phyloP scores from a whole-genome alignment of 2,329 filamentous ascomycete genomes.

The Cladosporium sp. region DNA sequence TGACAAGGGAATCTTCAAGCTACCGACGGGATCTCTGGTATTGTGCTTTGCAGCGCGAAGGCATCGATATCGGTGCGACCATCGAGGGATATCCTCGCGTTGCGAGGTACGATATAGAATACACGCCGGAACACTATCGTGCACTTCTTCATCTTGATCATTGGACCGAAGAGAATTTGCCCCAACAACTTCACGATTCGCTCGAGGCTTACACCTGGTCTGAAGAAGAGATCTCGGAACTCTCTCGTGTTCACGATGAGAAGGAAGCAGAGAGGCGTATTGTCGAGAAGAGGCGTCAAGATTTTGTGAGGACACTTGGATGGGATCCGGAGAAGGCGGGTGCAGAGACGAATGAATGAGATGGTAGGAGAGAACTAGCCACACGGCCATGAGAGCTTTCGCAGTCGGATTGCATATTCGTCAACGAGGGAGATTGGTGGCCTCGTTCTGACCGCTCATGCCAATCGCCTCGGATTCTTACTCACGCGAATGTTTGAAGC shows the following conservation, averaged over 20 bases:
- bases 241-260: neutral
- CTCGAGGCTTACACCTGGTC: neutral
- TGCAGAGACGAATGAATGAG: neutral
- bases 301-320: no score
- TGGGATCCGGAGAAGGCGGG: no score
- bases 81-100: rapidly evolving
- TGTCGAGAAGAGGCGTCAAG: no score
- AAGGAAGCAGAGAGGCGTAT: neutral
- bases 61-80: neutral
- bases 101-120: rapidly evolving
- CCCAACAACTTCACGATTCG: neutral
- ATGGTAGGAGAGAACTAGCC: neutral
- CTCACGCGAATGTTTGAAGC: neutral
- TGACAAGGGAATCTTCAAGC: no score
- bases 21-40: neutral
- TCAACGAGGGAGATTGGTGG: neutral
- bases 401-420: neutral
- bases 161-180: neutral
- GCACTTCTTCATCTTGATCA: neutral
- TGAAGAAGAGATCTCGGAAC: neutral
- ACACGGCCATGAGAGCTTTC: neutral
- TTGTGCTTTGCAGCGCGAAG: neutral
- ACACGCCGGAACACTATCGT: neutral
- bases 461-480: no score
- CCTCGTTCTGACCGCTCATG: neutral